Conservation (phyloP, 164 flowering plant genomes). For the Cinnamomum micranthum region DNA sequence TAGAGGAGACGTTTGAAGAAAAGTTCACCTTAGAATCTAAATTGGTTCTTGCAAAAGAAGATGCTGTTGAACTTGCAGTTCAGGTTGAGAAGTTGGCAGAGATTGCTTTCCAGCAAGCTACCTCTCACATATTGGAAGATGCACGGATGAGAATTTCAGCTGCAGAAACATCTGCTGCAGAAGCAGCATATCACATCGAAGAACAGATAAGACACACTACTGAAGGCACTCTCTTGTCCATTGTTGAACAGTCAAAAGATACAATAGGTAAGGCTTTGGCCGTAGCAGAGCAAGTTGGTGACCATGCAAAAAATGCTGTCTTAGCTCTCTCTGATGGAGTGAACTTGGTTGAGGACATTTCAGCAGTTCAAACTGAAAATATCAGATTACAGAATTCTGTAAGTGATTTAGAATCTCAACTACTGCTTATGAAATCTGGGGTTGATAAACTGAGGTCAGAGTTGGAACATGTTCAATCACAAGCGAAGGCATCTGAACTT, state of each 20-base stretch:
- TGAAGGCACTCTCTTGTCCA: constrained; percentile 36
- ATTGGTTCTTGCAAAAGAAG: constrained; percentile 50
- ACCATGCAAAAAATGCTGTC: constrained; percentile 33
- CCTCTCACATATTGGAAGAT: constrained; percentile 54
- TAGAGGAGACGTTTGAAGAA: constrained; percentile 42
- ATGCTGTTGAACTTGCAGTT: constrained; percentile 58
- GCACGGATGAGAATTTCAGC: constrained; percentile 42
- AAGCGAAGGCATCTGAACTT: constrained; percentile 31
- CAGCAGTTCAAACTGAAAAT: constrained; percentile 36
- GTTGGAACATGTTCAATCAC: constrained; percentile 31
- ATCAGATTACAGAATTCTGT: constrained; percentile 31
- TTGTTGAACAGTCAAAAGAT: constrained; percentile 45
- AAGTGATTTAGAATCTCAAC: constrained; percentile 38
- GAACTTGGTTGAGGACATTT: constrained; percentile 36
- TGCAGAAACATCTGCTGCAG: constrained; percentile 61
- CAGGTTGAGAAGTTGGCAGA: constrained; percentile 60
- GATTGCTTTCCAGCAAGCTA: constrained; percentile 49
- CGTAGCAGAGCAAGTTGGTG: constrained; percentile 42
- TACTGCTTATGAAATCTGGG: constrained; percentile 32
- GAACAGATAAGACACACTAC: constrained; percentile 45
- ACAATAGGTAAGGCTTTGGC: constrained; percentile 47
- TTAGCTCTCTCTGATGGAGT: constrained; percentile 24
- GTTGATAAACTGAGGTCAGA: constrained; percentile 39
- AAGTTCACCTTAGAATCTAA: constrained; percentile 50
- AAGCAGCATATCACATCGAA: constrained; percentile 46